Conservation (phyloP, 805 yeast species). For the Nakazawaea wickerhamii region DNA sequence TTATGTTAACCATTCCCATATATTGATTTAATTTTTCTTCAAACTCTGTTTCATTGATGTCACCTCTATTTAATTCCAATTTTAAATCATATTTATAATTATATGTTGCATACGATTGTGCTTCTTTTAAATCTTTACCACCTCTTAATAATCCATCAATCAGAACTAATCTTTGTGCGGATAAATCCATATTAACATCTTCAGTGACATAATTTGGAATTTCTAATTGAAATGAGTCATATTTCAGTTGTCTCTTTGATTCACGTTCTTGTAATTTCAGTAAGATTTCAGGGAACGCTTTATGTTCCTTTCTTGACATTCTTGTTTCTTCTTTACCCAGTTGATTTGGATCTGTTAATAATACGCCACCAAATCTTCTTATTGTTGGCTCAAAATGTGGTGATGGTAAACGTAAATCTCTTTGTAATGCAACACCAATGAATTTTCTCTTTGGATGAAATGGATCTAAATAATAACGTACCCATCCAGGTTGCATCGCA, state of each 20-base stretch:
- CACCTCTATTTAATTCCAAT: conserved; percentile 33
- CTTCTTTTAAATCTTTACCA: conserved; percentile 53
- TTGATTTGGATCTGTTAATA: conserved; percentile 41
- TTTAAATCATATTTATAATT: conserved; percentile 40
- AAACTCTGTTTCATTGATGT: conserved; percentile 27
- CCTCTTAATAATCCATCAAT: conserved; percentile 51
- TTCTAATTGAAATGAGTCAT: conserved; percentile 25
- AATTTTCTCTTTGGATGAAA: conserved; percentile 91
- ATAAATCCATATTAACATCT: conserved; percentile 26
- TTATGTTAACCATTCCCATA: conserved; percentile 27
- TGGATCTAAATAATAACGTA: conserved; percentile 87
- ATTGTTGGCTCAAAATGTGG: conserved; percentile 87
- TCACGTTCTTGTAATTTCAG: conserved; percentile 36
- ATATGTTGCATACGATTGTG: conserved; percentile 53
- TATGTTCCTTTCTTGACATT: conserved; percentile 63
- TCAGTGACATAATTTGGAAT: conserved; percentile 23
- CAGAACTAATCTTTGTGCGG: conserved; percentile 48
- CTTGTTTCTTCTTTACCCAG: conserved; percentile 56
- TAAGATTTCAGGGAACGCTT: conserved; percentile 48
- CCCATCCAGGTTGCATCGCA: conserved; percentile 91
- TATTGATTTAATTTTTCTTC: conserved; percentile 26
- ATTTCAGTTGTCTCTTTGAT: conserved; percentile 28
- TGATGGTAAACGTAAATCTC: conserved; percentile 66
- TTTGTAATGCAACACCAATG: conserved; percentile 77
- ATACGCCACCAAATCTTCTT: conserved; percentile 75